These are phyloP conservation scores for Prillingera fragicola DNA, from an alignment of 1,284 basidiomycete genomes.

Conservation along the genomic window DNA sequence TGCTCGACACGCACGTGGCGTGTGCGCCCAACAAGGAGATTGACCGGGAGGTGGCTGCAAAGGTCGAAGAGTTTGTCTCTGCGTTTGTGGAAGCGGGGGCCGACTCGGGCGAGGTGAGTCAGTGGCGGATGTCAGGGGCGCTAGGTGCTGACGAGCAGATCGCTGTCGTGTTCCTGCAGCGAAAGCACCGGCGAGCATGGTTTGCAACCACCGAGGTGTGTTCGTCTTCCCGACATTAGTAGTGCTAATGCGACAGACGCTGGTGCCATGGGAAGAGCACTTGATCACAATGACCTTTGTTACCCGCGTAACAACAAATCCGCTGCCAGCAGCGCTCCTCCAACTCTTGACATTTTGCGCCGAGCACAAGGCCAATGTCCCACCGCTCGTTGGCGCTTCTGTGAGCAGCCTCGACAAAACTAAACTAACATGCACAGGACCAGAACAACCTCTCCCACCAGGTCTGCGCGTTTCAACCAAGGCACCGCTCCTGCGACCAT, in stretches of 20 bases:
- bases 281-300: constrained; percentile 30
- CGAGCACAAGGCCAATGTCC: constrained; percentile 34
- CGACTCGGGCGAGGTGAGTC: constrained; percentile 25
- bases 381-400: constrained; percentile 24
- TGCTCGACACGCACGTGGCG: constrained; percentile 39
- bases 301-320: constrained; percentile 15
- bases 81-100: constrained; percentile 24
- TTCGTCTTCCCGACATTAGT: background rate
- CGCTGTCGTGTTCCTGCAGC: constrained; percentile 42
- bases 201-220: constrained; percentile 44
- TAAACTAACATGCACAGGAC: constrained; percentile 17
- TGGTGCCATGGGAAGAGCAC: constrained; percentile 46
- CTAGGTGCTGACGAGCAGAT: constrained; percentile 21
- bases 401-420: constrained; percentile 15
- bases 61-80: constrained; percentile 31
- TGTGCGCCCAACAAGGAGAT: constrained; percentile 12
- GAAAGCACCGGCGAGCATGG: constrained; percentile 42
- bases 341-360: constrained; percentile 38
- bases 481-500: too few relatives aligned
- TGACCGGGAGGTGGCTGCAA: constrained; percentile 27
- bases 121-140: background rate
- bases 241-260: constrained; percentile 25
- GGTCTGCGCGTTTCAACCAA: too few relatives aligned
- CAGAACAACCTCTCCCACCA: constrained; percentile 34
- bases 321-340: constrained; percentile 29